Conservation (phyloP, 805 yeast species). For the Metschnikowia gruessii region DNA sequence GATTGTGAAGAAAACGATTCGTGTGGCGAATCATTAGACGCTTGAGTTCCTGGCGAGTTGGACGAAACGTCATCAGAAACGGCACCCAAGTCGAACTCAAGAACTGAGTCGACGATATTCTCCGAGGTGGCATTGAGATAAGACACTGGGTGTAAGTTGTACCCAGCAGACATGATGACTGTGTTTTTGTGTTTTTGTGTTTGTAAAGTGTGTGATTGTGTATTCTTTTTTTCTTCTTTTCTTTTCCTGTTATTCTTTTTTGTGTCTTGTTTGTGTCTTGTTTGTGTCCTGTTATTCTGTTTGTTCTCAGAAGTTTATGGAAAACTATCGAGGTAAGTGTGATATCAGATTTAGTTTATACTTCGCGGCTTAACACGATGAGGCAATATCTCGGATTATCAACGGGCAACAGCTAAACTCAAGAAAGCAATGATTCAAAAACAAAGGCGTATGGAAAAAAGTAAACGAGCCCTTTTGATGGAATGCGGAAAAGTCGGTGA, state of each 20-base stretch:
- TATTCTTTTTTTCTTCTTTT: no score
- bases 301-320: no score
- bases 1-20: constrained; percentile 39
- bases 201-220: no score
- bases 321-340: no score
- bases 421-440: neutral
- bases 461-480: neutral
- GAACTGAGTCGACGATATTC: constrained; percentile 23
- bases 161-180: constrained; percentile 28
- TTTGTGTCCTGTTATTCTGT: no score
- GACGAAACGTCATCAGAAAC: constrained; percentile 22
- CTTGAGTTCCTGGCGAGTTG: constrained; percentile 28
- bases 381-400: no score
- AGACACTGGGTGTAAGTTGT: constrained; percentile 45
- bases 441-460: neutral
- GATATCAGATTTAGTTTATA: no score
- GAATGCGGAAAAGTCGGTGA: neutral
- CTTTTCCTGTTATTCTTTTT: no score
- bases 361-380: no score
- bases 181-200: no score
- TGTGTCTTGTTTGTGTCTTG: no score
- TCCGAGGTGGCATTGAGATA: constrained; percentile 39
- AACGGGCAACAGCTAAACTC: no score
- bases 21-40: constrained; percentile 34
- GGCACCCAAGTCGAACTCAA: constrained; percentile 29